Conservation (phyloP, 768 basidiomycete genomes). For the Mycena kentingensis region DNA sequence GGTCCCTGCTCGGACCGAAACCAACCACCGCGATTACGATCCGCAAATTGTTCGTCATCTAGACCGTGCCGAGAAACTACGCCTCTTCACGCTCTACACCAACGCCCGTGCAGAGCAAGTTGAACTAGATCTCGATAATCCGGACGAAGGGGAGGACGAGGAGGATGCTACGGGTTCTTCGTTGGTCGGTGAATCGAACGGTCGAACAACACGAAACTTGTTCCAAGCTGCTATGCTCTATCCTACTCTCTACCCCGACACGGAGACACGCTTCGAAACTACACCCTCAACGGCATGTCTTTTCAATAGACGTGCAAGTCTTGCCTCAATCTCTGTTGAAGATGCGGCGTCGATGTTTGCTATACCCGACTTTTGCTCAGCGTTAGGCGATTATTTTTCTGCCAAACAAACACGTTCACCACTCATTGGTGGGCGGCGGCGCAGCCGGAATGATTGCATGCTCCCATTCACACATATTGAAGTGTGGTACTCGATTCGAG, state of each 20-base stretch:
- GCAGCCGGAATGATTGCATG: not conserved
- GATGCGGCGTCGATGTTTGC: conserved; percentile 23
- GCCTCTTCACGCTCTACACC: conserved; percentile 27
- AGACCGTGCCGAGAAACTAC: too few relatives aligned
- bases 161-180: not conserved
- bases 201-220: conserved; percentile 4
- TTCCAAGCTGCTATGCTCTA: conserved; percentile 6
- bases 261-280: conserved; percentile 17
- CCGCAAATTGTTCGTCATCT: too few relatives aligned
- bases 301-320: too few relatives aligned
- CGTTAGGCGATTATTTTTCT: conserved; percentile 27
- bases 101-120: conserved; percentile 13
- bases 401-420: not conserved
- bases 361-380: conserved; percentile 30
- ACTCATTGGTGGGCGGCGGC: too few relatives aligned
- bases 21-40: too few relatives aligned
- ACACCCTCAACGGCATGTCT: conserved; percentile 19
- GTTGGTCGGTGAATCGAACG: not conserved
- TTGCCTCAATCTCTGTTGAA: conserved; percentile 23
- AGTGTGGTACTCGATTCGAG: conserved; percentile 29
- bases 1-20: too few relatives aligned
- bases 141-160: conserved; percentile 1
- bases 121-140: conserved; percentile 12
- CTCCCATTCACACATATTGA: conserved; percentile 27
- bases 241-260: not conserved